A percentile compares a stretch with the other conserved stretches of the same genome.
Evolutionary conservation across 257 asterid species (phyloP).

Genomic region (Solanum verrucosum): DNA sequence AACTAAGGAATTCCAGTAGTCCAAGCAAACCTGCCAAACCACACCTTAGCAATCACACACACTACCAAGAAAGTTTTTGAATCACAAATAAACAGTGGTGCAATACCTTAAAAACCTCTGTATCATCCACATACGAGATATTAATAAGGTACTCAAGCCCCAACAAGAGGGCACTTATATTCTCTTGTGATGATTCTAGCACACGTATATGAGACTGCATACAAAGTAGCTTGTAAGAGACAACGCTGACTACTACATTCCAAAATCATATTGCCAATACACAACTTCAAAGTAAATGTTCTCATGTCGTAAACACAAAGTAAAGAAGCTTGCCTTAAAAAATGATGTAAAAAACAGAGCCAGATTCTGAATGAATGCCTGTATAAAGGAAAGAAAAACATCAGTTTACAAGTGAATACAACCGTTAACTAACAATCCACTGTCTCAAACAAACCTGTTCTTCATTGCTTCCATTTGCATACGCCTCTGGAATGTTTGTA

Average conservation of each 20-base stretch:
- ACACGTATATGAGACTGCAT: conserved; percentile 81
- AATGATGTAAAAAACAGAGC: conserved; percentile 93
- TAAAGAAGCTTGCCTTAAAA: conserved; percentile 56
- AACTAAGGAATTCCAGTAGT: conserved; percentile 90
- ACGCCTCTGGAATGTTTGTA: conserved; percentile 71
- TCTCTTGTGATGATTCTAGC: conserved; percentile 74
- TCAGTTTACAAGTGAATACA: neutral
- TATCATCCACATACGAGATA: conserved; percentile 94
- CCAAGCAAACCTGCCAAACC: conserved; percentile 79
- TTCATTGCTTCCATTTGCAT: conserved; percentile 73
- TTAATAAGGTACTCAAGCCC: conserved; percentile 91
- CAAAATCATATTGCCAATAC: neutral
- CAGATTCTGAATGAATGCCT: conserved; percentile 94
- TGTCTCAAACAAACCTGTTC: conserved; percentile 57
- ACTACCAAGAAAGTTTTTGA: neutral
- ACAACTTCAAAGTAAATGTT: neutral
- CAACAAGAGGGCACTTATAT: conserved; percentile 47
- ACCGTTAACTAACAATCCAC: neutral
- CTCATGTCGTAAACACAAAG: neutral
- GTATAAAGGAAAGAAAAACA: conserved; percentile 8
- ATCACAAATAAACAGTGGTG: neutral
- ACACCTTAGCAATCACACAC: neutral
- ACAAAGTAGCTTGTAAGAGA: conserved; percentile 6
- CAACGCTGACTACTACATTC: neutral
- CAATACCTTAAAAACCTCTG: conserved; percentile 94